These are phyloP conservation scores for Cladophialophora yegresii DNA, from an alignment of 2,329 filamentous ascomycete species.

Conservation along the genomic window DNA sequence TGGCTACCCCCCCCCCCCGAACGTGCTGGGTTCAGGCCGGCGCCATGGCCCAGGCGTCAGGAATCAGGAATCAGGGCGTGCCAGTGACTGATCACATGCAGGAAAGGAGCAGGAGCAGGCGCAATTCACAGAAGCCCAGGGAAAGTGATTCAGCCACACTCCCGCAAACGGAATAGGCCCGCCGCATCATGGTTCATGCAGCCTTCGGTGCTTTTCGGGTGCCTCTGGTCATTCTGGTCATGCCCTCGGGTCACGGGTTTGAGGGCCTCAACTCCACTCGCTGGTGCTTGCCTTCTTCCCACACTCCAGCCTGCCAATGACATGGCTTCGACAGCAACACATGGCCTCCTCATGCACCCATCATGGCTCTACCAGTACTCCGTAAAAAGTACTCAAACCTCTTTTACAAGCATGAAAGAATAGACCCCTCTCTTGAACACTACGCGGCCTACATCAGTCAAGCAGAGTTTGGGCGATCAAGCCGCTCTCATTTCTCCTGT, in stretches of 20 bases:
- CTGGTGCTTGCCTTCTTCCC: not conserved
- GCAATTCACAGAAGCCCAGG: not conserved
- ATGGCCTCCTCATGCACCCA: no score
- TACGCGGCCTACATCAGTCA: not conserved
- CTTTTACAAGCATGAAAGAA: not conserved
- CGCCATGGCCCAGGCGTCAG: no score
- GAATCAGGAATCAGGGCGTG: not conserved
- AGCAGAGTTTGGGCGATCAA: not conserved
- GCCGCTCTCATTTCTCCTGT: not conserved
- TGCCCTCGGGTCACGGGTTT: not conserved
- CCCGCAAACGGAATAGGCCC: not conserved
- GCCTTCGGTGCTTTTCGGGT: slow-evolving; percentile 2
- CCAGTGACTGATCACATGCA: not conserved
- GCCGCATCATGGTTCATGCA: slow-evolving; percentile 3
- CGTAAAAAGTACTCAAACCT: no score
- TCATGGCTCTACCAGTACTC: no score
- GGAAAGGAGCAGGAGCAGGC: not conserved
- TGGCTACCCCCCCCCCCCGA: not conserved
- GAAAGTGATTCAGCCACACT: not conserved
- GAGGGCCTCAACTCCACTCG: not conserved
- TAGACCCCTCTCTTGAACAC: not conserved
- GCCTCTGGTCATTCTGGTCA: not conserved
- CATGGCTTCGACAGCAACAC: slow-evolving; percentile 1
- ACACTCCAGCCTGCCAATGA: not conserved
- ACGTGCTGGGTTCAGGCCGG: not conserved